Evolutionary conservation across 306 rosid genomes (phyloP).

Genomic region (Rosa lucieae): DNA sequence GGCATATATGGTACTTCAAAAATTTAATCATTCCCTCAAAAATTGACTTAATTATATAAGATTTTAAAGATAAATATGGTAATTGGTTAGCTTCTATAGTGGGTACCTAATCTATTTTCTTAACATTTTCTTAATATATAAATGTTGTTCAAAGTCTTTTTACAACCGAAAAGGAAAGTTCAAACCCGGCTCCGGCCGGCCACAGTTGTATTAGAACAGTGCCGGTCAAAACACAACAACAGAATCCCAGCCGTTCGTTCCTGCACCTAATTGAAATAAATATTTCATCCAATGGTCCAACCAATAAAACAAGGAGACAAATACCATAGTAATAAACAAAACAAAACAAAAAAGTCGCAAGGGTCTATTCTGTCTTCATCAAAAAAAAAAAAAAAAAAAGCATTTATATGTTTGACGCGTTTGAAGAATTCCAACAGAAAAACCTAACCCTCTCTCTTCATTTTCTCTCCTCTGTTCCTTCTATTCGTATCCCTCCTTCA

Average conservation of each 20-base stretch:
- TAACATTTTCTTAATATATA: too few species aligned
- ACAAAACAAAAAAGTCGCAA: not conserved
- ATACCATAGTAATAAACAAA: not conserved
- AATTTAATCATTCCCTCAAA: too few species aligned
- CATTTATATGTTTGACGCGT: constrained; percentile 19
- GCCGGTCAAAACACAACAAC: constrained; percentile 6
- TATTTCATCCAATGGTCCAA: not conserved
- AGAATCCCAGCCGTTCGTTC: constrained; percentile 12
- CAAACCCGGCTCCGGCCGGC: constrained; percentile 6
- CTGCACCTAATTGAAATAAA: not conserved
- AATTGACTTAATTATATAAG: too few species aligned
- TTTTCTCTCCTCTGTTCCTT: not conserved
- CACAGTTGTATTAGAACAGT: not conserved
- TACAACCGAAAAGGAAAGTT: not conserved
- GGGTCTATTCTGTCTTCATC: not conserved
- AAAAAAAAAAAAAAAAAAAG: not conserved
- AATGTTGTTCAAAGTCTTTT: not conserved
- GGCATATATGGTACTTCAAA: too few species aligned
- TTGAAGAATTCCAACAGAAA: constrained; percentile 49
- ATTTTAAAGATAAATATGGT: not conserved
- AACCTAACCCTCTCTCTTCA: constrained; percentile 14
- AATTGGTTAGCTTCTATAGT: not conserved
- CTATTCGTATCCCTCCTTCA: not conserved
- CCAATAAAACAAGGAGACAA: too few species aligned
- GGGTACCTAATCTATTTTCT: not conserved